Percentiles rank a stretch among this genome's conserved stretches.
Conservation (phyloP, 257 asterid species). For the Gentiana macrophylla region DNA sequence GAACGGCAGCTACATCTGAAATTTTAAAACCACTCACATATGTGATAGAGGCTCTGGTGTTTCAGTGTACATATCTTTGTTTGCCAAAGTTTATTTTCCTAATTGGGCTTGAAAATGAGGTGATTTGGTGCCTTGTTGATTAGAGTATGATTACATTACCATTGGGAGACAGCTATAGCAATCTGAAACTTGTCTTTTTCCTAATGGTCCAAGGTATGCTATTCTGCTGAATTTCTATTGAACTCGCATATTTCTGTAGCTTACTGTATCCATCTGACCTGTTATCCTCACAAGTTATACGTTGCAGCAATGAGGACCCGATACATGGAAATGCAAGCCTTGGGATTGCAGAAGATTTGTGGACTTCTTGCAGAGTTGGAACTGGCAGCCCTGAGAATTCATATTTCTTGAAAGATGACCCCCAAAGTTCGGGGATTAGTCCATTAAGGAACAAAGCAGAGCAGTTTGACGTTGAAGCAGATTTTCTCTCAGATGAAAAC, state of each 20-base stretch:
- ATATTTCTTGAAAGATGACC: conserved; percentile 42
- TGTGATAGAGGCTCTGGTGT: no score
- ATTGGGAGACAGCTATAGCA: background rate
- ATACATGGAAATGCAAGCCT: conserved; percentile 49
- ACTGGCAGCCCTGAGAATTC: conserved; percentile 33
- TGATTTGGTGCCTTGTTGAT: no score
- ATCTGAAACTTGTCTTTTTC: background rate
- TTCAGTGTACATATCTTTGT: no score
- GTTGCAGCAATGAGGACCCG: conserved; percentile 72
- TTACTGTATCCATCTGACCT: conserved; percentile 37
- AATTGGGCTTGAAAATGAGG: no score
- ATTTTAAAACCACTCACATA: no score
- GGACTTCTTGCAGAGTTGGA: conserved; percentile 72
- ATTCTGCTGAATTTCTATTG: background rate
- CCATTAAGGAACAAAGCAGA: conserved; percentile 27
- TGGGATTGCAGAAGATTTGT: conserved; percentile 47
- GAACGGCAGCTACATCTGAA: no score
- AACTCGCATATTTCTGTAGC: conserved; percentile 1
- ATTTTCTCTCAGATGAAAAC: conserved; percentile 31
- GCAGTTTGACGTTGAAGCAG: conserved; percentile 32
- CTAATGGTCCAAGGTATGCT: background rate
- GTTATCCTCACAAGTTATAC: conserved; percentile 63
- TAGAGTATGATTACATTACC: no score
- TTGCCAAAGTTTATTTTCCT: no score
- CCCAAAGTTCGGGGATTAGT: conserved; percentile 39